Conservation (phyloP, 2,329 filamentous ascomycete genomes). For the Emergomyces africanus region DNA sequence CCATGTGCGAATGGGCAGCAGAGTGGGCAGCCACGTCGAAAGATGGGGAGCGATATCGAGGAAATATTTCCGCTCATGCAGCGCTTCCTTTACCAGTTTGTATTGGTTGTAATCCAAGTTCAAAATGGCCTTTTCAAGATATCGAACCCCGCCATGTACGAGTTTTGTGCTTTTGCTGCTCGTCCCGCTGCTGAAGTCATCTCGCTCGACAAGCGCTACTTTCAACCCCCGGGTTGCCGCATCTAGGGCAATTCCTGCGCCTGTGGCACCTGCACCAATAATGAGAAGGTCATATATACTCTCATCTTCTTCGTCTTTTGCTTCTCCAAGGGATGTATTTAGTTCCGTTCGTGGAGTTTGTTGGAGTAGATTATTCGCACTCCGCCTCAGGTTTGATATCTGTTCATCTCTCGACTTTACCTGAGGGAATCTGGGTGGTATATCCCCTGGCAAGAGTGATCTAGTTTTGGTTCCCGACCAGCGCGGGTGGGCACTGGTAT, state of each 20-base stretch:
- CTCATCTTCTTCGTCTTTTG: conserved; percentile 17
- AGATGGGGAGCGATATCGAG: conserved; percentile 59
- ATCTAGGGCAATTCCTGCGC: conserved; percentile 59
- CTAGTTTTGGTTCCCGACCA: neutral
- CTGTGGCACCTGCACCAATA: conserved; percentile 58
- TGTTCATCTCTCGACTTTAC: conserved; percentile 29
- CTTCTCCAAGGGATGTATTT: neutral
- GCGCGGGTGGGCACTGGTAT: neutral
- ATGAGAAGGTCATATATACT: conserved; percentile 55
- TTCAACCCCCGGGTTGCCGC: conserved; percentile 56
- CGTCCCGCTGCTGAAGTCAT: conserved; percentile 58
- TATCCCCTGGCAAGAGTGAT: conserved; percentile 1
- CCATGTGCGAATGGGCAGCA: conserved; percentile 58
- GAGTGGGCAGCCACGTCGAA: conserved; percentile 56
- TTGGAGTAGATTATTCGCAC: conserved; percentile 8
- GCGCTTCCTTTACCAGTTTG: conserved; percentile 55
- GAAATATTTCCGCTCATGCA: conserved; percentile 60
- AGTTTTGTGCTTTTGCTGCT: conserved; percentile 66
- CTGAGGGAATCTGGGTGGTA: conserved; percentile 28
- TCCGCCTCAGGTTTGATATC: conserved; percentile 30
- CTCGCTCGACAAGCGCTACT: conserved; percentile 57
- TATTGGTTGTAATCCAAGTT: conserved; percentile 59
- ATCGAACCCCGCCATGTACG: conserved; percentile 59
- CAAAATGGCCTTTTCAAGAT: conserved; percentile 62
- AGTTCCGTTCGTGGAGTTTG: neutral